Percentiles rank a stretch among this genome's conserved stretches.
Conservation (phyloP, 1,284 basidiomycete genomes). For the Ceratobasidium sp. region DNA sequence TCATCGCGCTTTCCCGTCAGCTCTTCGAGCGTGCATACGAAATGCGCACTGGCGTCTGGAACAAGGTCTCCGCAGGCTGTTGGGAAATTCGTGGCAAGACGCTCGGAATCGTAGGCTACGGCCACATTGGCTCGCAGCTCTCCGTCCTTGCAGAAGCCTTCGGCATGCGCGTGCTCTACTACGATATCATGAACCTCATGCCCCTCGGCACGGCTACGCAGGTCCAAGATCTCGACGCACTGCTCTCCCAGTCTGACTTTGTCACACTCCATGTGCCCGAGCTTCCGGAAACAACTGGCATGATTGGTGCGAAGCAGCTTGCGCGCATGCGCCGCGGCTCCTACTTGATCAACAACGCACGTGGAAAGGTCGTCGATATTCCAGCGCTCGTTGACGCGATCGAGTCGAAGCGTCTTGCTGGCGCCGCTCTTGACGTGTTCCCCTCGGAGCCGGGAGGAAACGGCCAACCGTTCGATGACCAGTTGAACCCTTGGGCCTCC, state of each 20-base stretch:
- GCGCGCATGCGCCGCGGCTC: constrained; percentile 94
- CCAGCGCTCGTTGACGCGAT: constrained; percentile 87
- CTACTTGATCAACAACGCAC: constrained; percentile 98
- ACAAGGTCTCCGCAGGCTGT: constrained; percentile 98
- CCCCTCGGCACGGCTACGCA: constrained; percentile 94
- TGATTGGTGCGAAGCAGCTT: constrained; percentile 86
- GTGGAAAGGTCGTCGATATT: constrained; percentile 95
- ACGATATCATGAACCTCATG: constrained; percentile 98
- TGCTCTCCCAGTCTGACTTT: constrained; percentile 89
- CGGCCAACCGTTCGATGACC: constrained; percentile 86
- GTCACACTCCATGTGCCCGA: constrained; percentile 98
- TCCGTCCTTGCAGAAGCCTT: constrained; percentile 97
- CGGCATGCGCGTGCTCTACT: constrained; percentile 95
- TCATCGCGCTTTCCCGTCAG: constrained; percentile 95
- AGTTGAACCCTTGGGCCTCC: constrained; percentile 83
- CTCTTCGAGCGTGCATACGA: constrained; percentile 90
- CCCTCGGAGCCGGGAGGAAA: constrained; percentile 93
- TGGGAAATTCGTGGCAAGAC: constrained; percentile 99
- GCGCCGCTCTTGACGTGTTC: constrained; percentile 95
- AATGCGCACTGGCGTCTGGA: constrained; percentile 92
- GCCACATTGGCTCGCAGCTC: constrained; percentile 97
- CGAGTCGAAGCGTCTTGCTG: constrained; percentile 87
- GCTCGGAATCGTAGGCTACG: constrained; percentile 97
- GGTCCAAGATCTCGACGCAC: constrained; percentile 80
- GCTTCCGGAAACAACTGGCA: constrained; percentile 92